Conservation (phyloP, 345 rosid genomes). For the Camelina laxa region DNA sequence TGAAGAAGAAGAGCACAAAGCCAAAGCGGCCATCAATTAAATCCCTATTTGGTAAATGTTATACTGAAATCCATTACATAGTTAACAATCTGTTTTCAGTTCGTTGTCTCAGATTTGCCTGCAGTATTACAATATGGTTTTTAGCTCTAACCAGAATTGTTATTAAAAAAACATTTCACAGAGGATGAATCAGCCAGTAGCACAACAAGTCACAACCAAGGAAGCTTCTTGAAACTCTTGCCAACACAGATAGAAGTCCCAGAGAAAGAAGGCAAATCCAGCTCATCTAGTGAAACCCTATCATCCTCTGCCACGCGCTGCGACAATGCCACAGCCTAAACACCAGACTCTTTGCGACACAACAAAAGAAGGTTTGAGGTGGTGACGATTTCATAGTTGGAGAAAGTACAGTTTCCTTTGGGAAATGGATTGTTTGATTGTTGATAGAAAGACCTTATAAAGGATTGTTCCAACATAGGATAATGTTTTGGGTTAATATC, state of each 20-base stretch:
- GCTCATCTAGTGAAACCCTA: constrained; percentile 42
- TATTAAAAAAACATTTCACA: constrained; percentile 41
- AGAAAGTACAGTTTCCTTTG: constrained; percentile 16
- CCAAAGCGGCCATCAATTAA: constrained; percentile 91
- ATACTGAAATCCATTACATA: neutral
- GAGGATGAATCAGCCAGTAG: constrained; percentile 73
- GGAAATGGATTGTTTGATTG: constrained; percentile 23
- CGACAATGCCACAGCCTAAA: constrained; percentile 32
- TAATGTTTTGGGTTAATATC: constrained; percentile 22
- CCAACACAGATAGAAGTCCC: constrained; percentile 68
- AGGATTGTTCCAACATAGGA: constrained; percentile 20
- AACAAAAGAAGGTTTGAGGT: neutral
- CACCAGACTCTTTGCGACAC: constrained; percentile 7
- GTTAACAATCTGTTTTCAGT: neutral
- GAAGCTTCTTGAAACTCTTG: constrained; percentile 81
- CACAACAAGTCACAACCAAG: constrained; percentile 47
- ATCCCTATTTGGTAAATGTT: constrained; percentile 85
- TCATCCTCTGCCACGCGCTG: neutral
- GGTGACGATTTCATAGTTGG: neutral
- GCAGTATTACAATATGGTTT: neutral
- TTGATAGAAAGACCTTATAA: constrained; percentile 29
- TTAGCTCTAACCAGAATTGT: constrained; percentile 19
- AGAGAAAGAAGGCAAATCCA: constrained; percentile 55
- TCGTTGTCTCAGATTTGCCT: neutral
- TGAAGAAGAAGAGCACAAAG: constrained; percentile 86